Conservation (phyloP, 1,139 yeast species). For the Yarrowia galli region DNA sequence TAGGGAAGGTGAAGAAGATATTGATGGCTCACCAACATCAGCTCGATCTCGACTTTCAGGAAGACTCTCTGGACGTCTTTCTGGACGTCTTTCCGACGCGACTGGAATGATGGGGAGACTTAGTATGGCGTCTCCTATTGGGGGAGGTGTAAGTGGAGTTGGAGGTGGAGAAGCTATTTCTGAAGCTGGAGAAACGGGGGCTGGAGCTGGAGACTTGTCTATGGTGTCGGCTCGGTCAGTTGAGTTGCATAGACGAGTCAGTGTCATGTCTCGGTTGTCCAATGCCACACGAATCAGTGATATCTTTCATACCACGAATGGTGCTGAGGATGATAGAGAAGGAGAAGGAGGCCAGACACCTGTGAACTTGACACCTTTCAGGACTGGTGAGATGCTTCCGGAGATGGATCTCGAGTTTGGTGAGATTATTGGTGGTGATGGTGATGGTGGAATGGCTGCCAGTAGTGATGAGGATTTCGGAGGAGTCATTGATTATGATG, state of each 20-base stretch:
- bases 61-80: neutral
- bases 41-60: neutral
- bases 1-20: neutral
- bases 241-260: constrained; percentile 6
- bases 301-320: constrained; percentile 13
- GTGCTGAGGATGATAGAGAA: neutral
- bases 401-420: constrained; percentile 34
- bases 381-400: neutral
- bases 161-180: no score
- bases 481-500: constrained; percentile 13
- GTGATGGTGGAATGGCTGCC: neutral
- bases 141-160: no score
- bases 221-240: constrained; percentile 14
- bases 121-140: neutral
- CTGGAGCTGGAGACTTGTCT: constrained; percentile 12
- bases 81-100: constrained; percentile 7
- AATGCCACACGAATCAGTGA: constrained; percentile 30
- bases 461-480: constrained; percentile 25
- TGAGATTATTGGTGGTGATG: neutral
- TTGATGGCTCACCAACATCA: constrained; percentile 5
- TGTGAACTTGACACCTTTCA: neutral
- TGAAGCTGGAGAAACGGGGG: constrained; percentile 10
- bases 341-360: neutral
- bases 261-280: constrained; percentile 25
- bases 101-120: neutral